These are phyloP conservation scores for Helicostylum pulchrum DNA, from an alignment of 192 early-diverging fungal species.

Conservation along the genomic window DNA sequence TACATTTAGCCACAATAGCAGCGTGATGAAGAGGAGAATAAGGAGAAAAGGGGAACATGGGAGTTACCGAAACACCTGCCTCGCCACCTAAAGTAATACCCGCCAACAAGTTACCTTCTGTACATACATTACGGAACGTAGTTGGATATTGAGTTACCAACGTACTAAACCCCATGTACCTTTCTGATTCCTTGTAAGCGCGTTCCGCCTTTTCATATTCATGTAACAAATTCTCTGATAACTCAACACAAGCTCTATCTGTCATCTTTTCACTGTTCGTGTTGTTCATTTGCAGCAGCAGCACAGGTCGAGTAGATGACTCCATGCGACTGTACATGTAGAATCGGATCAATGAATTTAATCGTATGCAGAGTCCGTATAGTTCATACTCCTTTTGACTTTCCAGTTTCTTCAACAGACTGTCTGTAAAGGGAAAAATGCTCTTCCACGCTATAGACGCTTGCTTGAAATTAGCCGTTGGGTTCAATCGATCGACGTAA, in stretches of 20 bases:
- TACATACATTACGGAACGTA: slow-evolving; percentile 17
- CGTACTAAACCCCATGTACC: slow-evolving; percentile 6
- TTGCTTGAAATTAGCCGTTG: slow-evolving; percentile 2
- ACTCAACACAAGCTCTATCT: neutral
- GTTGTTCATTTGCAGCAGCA: neutral
- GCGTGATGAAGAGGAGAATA: slow-evolving; percentile 26
- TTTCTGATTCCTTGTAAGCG: slow-evolving; percentile 19
- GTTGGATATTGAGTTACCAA: slow-evolving; percentile 3
- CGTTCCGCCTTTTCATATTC: slow-evolving; percentile 16
- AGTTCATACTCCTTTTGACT: slow-evolving; percentile 6
- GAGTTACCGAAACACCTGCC: slow-evolving; percentile 11
- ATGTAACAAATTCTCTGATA: neutral
- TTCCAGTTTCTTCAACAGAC: slow-evolving; percentile 9
- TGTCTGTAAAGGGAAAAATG: slow-evolving; percentile 21
- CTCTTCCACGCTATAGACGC: slow-evolving; percentile 11
- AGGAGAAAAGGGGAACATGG: slow-evolving; percentile 24
- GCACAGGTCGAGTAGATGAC: neutral
- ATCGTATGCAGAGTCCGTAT: slow-evolving; percentile 6
- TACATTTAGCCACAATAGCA: slow-evolving; percentile 27
- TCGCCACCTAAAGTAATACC: slow-evolving; percentile 28
- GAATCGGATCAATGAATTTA: slow-evolving; percentile 20
- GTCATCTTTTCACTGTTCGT: slow-evolving; percentile 5
- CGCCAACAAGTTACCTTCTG: slow-evolving; percentile 4
- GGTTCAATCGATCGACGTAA: slow-evolving; percentile 12
- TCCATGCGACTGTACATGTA: slow-evolving; percentile 14